Evolutionary conservation across 257 asterid species (phyloP).

Genomic region (Solanum okadae): DNA sequence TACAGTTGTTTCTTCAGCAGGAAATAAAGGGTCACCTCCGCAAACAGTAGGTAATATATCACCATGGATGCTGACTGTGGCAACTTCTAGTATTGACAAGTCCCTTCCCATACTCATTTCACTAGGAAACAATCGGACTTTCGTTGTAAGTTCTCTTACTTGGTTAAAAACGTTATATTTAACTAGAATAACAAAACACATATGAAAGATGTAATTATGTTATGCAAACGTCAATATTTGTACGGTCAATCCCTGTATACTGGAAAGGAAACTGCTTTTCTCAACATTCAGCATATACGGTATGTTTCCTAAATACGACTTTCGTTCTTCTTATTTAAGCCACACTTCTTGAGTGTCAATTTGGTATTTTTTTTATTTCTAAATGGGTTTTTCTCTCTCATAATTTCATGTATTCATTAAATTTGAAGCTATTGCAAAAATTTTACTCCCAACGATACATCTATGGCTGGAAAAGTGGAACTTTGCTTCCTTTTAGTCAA

Average conservation of each 20-base stretch:
- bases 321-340: not conserved
- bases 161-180: not conserved
- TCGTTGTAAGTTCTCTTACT: conserved; percentile 3
- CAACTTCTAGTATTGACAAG: conserved; percentile 25
- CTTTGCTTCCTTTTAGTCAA: conserved; percentile 14
- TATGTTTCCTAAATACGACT: not conserved
- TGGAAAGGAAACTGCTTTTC: conserved; percentile 17
- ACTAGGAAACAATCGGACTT: conserved; percentile 12
- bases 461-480: conserved; percentile 23
- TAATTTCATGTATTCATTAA: not conserved
- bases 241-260: conserved; percentile 23
- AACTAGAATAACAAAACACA: not conserved
- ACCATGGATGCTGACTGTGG: conserved; percentile 37
- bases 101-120: conserved; percentile 16
- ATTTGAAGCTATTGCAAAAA: conserved; percentile 17
- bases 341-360: not conserved
- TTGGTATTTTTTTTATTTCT: not conserved
- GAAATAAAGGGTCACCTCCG: conserved; percentile 21
- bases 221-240: not conserved
- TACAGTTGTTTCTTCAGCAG: conserved; percentile 24
- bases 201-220: not conserved
- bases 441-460: conserved; percentile 6
- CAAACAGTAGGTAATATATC: conserved; percentile 15
- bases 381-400: not conserved
- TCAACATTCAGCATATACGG: not conserved